A percentile compares a stretch with the other conserved stretches of the same genome.
Conservation (phyloP, 108 stramenopile genomes). For the Fragilaria crotonensis region DNA sequence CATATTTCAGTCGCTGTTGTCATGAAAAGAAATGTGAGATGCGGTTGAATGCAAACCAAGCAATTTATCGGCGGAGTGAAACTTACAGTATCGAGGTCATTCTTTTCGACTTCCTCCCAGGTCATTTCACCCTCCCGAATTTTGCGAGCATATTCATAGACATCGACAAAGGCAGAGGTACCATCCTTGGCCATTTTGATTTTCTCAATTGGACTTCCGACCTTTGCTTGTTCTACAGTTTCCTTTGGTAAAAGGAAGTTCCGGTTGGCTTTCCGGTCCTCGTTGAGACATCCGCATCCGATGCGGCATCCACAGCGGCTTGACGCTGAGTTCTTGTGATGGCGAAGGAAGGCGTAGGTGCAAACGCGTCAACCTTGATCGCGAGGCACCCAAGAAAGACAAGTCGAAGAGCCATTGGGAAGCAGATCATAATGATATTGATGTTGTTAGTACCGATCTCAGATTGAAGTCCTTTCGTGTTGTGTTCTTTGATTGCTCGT, state of each 20-base stretch:
- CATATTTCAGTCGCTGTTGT: constrained; percentile 79
- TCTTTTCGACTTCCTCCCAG: constrained; percentile 80
- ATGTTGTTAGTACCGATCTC: too few relatives aligned
- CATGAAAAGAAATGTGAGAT: constrained; percentile 4
- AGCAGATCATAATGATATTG: too few relatives aligned
- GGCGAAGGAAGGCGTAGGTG: too few relatives aligned
- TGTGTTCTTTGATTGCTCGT: too few relatives aligned
- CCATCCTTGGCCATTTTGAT: constrained; percentile 74
- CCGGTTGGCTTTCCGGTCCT: constrained; percentile 64
- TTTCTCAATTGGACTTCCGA: constrained; percentile 75
- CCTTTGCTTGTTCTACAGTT: constrained; percentile 47
- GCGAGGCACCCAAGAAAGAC: too few relatives aligned
- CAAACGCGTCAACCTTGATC: too few relatives aligned
- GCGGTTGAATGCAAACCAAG: background rate
- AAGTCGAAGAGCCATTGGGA: too few relatives aligned
- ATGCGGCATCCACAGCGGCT: too few relatives aligned
- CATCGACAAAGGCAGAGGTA: constrained; percentile 73
- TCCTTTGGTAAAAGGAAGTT: constrained; percentile 72
- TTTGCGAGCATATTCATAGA: constrained; percentile 79
- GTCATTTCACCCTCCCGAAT: constrained; percentile 78
- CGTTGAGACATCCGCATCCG: constrained; percentile 15
- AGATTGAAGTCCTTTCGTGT: too few relatives aligned
- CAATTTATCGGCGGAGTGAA: constrained; percentile 3
- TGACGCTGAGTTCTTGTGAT: too few relatives aligned
- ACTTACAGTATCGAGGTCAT: constrained; percentile 77